These are phyloP conservation scores for Beauveria medogensis DNA, from an alignment of 2,329 filamentous ascomycete species.

Conservation along the genomic window DNA sequence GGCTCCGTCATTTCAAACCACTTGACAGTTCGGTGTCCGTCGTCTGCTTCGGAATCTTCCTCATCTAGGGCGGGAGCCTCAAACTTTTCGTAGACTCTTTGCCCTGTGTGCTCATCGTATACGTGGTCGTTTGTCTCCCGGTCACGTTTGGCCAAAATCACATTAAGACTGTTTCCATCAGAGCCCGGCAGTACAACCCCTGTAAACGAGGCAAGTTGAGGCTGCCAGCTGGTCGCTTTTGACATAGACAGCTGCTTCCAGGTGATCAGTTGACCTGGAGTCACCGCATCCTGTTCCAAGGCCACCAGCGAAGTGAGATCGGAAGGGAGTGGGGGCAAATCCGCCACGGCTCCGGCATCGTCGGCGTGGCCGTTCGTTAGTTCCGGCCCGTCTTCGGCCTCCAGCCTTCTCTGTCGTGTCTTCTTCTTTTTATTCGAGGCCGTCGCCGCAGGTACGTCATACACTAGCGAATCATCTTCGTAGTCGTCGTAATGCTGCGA, in stretches of 20 bases:
- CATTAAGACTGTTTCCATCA: slow-evolving; percentile 44
- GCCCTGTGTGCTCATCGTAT: slow-evolving; percentile 59
- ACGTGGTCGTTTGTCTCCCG: slow-evolving; percentile 47
- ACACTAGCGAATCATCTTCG: slow-evolving; percentile 18
- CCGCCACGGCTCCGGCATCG: slow-evolving; percentile 32
- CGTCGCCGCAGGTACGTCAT: slow-evolving; percentile 4
- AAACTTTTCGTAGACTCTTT: slow-evolving; percentile 69
- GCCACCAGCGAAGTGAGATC: slow-evolving; percentile 46
- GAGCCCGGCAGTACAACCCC: slow-evolving; percentile 53
- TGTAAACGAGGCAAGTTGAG: slow-evolving; percentile 55
- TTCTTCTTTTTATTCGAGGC: slow-evolving; percentile 17
- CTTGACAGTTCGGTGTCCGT: slow-evolving; percentile 51
- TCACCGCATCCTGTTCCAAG: slow-evolving; percentile 40
- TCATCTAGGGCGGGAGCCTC: slow-evolving; percentile 61
- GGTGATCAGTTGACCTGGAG: slow-evolving; percentile 55
- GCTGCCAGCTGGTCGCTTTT: slow-evolving; percentile 57
- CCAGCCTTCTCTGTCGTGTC: slow-evolving; percentile 30
- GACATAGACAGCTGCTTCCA: slow-evolving; percentile 60
- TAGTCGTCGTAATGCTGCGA: slow-evolving; percentile 26
- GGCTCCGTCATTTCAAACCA: slow-evolving; percentile 61
- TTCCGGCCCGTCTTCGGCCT: background rate
- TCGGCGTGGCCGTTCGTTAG: slow-evolving; percentile 19
- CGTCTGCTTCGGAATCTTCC: slow-evolving; percentile 47
- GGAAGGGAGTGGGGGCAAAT: slow-evolving; percentile 54
- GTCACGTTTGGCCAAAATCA: slow-evolving; percentile 64